Evolutionary conservation across 148 eudicot genomes (phyloP).

Genomic region (Oxyria digyna): DNA sequence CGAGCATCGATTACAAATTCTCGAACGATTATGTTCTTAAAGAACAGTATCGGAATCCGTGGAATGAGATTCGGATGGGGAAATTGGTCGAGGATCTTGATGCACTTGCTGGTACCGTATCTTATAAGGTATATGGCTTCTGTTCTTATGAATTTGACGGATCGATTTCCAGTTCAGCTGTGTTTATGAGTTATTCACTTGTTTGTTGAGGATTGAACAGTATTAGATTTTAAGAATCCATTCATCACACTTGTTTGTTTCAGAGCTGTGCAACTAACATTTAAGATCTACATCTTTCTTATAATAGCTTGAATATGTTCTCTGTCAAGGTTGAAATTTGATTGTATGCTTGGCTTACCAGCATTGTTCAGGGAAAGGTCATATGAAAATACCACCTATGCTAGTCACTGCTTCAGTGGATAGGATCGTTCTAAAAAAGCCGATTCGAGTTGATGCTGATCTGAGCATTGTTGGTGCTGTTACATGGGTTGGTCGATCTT

Average conservation of each 20-base stretch:
- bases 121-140: constrained; percentile 51
- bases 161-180: not conserved
- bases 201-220: no score
- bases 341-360: constrained; percentile 14
- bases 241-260: no score
- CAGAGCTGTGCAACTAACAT: no score
- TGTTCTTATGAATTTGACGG: not conserved
- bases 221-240: no score
- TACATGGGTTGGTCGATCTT: constrained; percentile 94
- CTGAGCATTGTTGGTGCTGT: constrained; percentile 65
- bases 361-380: constrained; percentile 55
- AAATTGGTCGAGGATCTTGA: constrained; percentile 93
- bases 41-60: constrained; percentile 87
- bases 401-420: constrained; percentile 95
- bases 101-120: constrained; percentile 89
- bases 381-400: constrained; percentile 43
- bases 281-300: no score
- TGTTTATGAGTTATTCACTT: no score
- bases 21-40: constrained; percentile 54
- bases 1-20: constrained; percentile 54
- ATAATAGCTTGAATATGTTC: not conserved
- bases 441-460: constrained; percentile 60
- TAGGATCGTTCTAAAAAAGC: constrained; percentile 73
- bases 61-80: constrained; percentile 78
- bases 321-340: not conserved